phyloP scores from a whole-genome alignment of 306 rosid genomes.

The Erythrophleum fordii region DNA sequence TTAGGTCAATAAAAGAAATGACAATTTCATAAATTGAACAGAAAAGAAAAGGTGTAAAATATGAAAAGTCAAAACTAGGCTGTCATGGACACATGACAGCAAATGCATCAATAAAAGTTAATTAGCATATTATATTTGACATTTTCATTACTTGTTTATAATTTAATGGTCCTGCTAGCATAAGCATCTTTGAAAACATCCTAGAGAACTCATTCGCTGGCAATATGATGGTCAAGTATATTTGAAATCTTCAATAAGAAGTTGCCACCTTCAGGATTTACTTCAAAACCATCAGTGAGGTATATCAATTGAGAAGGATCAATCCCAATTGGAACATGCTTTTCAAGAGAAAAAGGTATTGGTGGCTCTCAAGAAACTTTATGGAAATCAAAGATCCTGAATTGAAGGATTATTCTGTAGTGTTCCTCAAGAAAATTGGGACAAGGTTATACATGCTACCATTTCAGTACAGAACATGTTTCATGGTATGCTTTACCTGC shows the following conservation, averaged over 20 bases:
- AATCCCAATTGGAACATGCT: not conserved
- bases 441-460: not conserved
- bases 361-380: not conserved
- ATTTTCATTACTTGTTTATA: not conserved
- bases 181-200: not conserved
- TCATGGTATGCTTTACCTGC: not conserved
- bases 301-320: not conserved
- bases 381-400: not conserved
- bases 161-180: constrained; percentile 12
- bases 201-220: not conserved
- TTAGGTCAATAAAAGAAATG: constrained; percentile 14
- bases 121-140: not conserved
- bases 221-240: no score
- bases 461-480: not conserved
- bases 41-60: not conserved
- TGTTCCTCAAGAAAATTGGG: not conserved
- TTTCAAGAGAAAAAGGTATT: not conserved
- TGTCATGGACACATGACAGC: not conserved
- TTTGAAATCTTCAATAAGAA: no score
- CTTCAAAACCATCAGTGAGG: not conserved
- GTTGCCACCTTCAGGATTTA: no score
- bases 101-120: not conserved
- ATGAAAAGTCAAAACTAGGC: constrained; percentile 16
- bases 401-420: not conserved
- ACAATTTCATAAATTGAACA: not conserved